Base-by-base conservation (phyloP, 83 land plant species). In the Isoetes engelmannii region DNA sequence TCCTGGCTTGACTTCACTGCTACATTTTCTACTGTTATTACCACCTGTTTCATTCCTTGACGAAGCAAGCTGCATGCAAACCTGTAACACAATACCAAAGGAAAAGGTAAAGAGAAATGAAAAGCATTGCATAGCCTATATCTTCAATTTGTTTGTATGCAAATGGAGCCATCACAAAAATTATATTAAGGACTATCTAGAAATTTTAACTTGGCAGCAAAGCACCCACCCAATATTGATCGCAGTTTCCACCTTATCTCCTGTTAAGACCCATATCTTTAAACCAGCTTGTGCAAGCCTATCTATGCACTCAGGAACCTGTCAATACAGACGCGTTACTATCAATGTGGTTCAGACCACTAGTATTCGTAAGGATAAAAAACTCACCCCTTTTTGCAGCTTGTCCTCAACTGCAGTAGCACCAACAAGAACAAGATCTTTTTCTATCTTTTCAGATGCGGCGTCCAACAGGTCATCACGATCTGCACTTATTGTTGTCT, bases 221-320 rank as follows among this genome's bases (percentile, higher is more conserved):
- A 12, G 1, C 10, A 64, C 67, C 9, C 47, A 64, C 67, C 67
- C 67, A 64, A 64, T 64, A 47, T 64, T 48, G 28, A 93, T 93
- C 28, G 98, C 98, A 69, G 98, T 93, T 73, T 93, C 98, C 82
- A 82, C 83, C 81, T 93, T 93, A 78, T 93, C 98, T 46, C 98
- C 98, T 46, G 98, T 93, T 57, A 93, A 75, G 65, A 93, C 95
- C 98, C 98, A 93, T 67, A 93, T 79, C 82, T 93, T 93, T 15
- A 93, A 82, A 76, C 98, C 98, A 71, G 98, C 98, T 78, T 90
- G 87, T 47, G 95, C 95, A 45, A 93, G 89, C 65, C 81, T 84
- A 63, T 89, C 95, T 70, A 93, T 89, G 65, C 92, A 87, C 69
- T 83, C 79, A 48, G 98, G 95, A 70, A 93, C 97, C 97, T 91